Evolutionary conservation across 805 yeast species (phyloP).

Genomic region (Scheffersomyces lignosus): DNA sequence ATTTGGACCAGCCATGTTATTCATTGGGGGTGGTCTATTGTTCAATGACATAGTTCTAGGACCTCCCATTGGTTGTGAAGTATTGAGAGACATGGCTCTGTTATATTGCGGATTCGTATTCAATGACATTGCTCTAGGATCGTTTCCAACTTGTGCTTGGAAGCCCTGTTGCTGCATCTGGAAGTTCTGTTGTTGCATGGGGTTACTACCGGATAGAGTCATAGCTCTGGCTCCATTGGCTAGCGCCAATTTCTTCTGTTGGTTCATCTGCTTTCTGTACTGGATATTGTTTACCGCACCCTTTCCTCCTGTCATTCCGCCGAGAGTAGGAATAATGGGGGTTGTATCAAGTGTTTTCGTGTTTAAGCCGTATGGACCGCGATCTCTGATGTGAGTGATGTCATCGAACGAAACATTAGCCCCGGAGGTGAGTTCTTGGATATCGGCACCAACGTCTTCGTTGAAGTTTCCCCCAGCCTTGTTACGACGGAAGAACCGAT

Average conservation of each 20-base stretch:
- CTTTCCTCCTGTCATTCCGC: constrained; percentile 23
- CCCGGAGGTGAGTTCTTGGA: constrained; percentile 34
- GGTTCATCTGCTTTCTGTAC: constrained; percentile 69
- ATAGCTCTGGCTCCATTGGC: constrained; percentile 47
- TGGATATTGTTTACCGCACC: constrained; percentile 46
- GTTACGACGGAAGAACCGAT: constrained; percentile 44
- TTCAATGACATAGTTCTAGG: too few species aligned
- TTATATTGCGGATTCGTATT: constrained; percentile 18
- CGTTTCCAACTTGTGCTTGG: constrained; percentile 1
- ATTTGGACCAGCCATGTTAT: background rate
- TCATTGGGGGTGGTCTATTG: background rate
- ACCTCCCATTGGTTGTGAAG: constrained; percentile 1
- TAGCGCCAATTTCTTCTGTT: constrained; percentile 59
- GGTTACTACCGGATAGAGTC: constrained; percentile 37
- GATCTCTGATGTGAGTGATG: constrained; percentile 59
- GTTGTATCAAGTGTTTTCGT: constrained; percentile 51
- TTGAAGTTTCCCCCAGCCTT: constrained; percentile 32
- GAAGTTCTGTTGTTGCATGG: constrained; percentile 16
- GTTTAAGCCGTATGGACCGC: constrained; percentile 62
- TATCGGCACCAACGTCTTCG: constrained; percentile 39
- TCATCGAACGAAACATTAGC: constrained; percentile 60
- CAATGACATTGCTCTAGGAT: constrained; percentile 14
- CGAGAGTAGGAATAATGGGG: constrained; percentile 73
- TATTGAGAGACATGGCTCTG: constrained; percentile 30
- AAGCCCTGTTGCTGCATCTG: constrained; percentile 9